These are phyloP conservation scores for Lactarius evosmus DNA, from an alignment of 768 basidiomycete genomes.

Conservation along the genomic window DNA sequence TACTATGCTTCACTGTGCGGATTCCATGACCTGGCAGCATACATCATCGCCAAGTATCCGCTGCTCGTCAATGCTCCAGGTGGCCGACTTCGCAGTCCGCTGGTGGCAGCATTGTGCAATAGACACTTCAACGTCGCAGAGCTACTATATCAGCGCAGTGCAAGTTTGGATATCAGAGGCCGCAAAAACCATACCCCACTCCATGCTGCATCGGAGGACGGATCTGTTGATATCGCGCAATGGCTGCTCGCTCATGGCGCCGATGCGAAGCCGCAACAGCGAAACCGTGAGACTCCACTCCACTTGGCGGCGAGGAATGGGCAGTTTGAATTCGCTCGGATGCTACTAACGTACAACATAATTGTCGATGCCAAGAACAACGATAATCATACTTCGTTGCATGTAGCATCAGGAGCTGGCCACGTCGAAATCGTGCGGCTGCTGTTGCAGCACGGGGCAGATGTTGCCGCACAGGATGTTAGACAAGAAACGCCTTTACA, in stretches of 20 bases:
- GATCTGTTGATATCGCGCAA: neutral
- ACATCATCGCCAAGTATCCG: neutral
- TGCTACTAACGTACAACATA: neutral
- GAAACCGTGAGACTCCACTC: neutral
- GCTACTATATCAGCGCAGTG: neutral
- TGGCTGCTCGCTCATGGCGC: neutral
- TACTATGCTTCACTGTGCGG: neutral
- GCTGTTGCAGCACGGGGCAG: neutral
- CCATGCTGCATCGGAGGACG: neutral
- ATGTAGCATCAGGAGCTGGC: neutral
- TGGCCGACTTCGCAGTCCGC: neutral
- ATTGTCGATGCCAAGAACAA: neutral
- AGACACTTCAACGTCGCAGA: neutral
- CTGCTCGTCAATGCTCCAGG: neutral
- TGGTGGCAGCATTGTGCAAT: neutral
- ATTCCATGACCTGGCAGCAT: neutral
- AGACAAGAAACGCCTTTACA: neutral
- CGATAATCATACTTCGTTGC: neutral
- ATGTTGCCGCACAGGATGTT: no score
- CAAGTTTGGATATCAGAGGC: neutral
- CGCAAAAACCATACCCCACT: neutral
- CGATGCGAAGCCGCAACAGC: neutral
- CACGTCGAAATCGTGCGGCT: neutral
- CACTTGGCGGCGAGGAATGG: neutral
- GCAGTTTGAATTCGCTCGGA: no score